Conservation (phyloP, 129 eudicot species). For the Lactuca sativa region DNA sequence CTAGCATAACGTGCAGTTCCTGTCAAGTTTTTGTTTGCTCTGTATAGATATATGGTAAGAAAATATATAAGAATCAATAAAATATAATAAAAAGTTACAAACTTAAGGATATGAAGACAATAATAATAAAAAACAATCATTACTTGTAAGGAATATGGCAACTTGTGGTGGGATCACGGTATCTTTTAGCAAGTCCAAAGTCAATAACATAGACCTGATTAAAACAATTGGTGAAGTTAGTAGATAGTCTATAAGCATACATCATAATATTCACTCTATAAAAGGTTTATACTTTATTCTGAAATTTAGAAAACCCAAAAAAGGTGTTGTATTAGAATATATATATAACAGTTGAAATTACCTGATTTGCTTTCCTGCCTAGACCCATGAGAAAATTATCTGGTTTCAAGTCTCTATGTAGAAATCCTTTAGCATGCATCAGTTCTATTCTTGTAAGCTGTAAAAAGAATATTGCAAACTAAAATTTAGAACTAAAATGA, state of each 20-base stretch:
- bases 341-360: conserved; percentile 15
- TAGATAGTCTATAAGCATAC: conserved; percentile 3
- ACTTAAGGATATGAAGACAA: background rate
- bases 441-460: conserved; percentile 69
- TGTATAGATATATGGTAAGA: conserved; percentile 27
- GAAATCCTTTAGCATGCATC: conserved; percentile 63
- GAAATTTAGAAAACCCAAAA: conserved; percentile 7
- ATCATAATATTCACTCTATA: conserved; percentile 10
- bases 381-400: conserved; percentile 81
- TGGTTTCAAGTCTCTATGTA: conserved; percentile 79
- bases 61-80: conserved; percentile 7
- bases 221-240: conserved; percentile 15
- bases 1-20: conserved; percentile 99
- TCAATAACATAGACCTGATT: conserved; percentile 87
- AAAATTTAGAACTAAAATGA: conserved; percentile 7
- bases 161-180: conserved; percentile 63
- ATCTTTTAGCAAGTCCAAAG: conserved; percentile 98
- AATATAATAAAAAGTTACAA: background rate
- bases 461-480: background rate
- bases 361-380: conserved; percentile 86
- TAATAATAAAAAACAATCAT: background rate
- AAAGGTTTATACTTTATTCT: background rate
- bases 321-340: background rate
- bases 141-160: conserved; percentile 96
- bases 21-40: conserved; percentile 93